Conservation (phyloP, 2,329 filamentous ascomycete genomes). For the Curvularia verruculosa region DNA sequence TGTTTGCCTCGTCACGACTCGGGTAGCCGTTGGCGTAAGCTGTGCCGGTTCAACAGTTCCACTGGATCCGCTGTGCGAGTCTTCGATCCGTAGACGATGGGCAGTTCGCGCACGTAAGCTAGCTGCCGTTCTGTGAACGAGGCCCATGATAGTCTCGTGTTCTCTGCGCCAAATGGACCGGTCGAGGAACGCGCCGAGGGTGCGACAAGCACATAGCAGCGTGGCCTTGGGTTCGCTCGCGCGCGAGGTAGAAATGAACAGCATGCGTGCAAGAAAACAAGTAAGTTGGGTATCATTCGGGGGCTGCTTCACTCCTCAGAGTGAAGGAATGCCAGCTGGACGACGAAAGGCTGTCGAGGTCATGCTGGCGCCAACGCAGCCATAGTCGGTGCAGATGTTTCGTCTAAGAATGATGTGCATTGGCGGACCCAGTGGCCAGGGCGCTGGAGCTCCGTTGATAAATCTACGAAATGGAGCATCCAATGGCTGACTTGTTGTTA, state of each 20-base stretch:
- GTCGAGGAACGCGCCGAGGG: not conserved
- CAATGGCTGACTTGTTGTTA: not conserved
- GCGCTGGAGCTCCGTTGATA: conserved; percentile 11
- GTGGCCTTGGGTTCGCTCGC: conserved; percentile 4
- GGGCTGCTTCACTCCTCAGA: not conserved
- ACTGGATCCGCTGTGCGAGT: conserved; percentile 44
- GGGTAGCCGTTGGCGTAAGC: conserved; percentile 29
- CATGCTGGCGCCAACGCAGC: conserved; percentile 1
- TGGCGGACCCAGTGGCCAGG: conserved; percentile 22
- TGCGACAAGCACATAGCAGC: conserved; percentile 3
- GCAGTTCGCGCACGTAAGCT: conserved; percentile 11
- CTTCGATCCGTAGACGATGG: conserved; percentile 14
- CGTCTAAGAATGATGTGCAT: conserved; percentile 17
- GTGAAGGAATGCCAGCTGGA: not conserved
- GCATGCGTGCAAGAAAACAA: not conserved
- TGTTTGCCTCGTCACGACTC: conserved; percentile 10
- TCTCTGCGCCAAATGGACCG: not conserved
- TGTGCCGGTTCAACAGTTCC: conserved; percentile 35
- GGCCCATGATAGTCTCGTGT: conserved; percentile 10
- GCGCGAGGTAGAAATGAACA: not conserved
- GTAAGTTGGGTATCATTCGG: conserved; percentile 4
- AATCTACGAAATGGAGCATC: not conserved
- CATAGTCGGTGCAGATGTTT: conserved; percentile 13
- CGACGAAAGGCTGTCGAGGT: not conserved
- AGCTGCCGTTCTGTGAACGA: conserved; percentile 11